Evolutionary conservation across 2,329 filamentous ascomycete species (phyloP).

Genomic region (Colletotrichum acutatum): DNA sequence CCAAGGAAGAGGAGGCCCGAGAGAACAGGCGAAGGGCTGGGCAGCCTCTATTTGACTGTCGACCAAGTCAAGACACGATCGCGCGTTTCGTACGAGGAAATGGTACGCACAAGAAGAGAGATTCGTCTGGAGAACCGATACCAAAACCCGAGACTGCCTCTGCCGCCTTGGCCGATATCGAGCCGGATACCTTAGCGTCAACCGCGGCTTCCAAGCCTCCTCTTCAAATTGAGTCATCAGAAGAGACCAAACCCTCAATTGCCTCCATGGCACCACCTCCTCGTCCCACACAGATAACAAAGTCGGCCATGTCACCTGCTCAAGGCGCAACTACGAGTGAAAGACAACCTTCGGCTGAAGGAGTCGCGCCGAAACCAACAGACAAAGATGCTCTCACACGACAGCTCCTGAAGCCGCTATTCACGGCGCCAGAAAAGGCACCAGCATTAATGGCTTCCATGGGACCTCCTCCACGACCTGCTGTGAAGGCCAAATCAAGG

Average conservation of each 20-base stretch:
- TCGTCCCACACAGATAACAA: neutral
- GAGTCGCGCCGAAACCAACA: neutral
- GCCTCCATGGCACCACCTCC: conserved; percentile 9
- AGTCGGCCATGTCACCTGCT: neutral
- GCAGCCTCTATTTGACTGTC: conserved; percentile 63
- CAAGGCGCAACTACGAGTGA: neutral
- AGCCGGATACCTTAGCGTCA: conserved; percentile 18
- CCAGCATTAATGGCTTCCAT: neutral
- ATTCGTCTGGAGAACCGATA: conserved; percentile 24
- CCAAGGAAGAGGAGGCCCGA: conserved; percentile 60
- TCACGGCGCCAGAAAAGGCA: neutral
- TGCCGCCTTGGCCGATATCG: neutral
- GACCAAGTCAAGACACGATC: conserved; percentile 68
- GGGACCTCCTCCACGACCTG: conserved; percentile 4
- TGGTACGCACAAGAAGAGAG: conserved; percentile 44
- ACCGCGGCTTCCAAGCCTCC: neutral
- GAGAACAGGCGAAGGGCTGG: conserved; percentile 63
- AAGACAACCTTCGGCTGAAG: neutral
- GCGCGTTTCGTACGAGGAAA: conserved; percentile 59
- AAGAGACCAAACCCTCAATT: neutral
- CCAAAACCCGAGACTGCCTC: neutral
- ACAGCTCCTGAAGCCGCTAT: neutral
- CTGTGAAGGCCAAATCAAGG: conserved; percentile 16
- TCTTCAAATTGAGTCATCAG: neutral
- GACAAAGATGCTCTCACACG: neutral